Base-by-base conservation (phyloP, 2,329 filamentous ascomycete species). In the Phialemonium atrogriseum region DNA sequence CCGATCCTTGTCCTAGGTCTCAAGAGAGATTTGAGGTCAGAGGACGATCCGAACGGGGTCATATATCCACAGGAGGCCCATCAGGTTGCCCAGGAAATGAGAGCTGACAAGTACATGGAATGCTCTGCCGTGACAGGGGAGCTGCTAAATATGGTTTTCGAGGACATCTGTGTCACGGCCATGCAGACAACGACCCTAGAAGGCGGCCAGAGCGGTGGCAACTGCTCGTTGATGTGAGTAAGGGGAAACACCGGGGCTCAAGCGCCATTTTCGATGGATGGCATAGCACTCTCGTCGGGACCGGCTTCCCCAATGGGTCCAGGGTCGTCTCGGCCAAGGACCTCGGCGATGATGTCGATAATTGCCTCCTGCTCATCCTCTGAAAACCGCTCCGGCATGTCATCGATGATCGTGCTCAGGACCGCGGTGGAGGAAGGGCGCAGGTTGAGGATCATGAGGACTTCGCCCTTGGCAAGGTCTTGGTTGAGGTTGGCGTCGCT, bases 401-500 rank as follows among this genome's bases (percentile, higher is more conserved):
- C 76, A 52, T 84, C 77, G 20, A 84, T 61, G 30, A 80, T 62
- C 11, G 71, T 71, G 46, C 77, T 77, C 42, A 84, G 60, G 27
- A 69, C 66, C 4, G 69, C 67, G 18, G 66, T 59, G 17, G 64
- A 70, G 14, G 64, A 62, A 0, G 79, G 79, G 9, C 78, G 67
- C 25, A 80, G 56, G 49, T 84, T 83, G 43, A 82, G 51, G 28
- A 83, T 70, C 72, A 80, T 80, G 47, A 83, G 59, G 33, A 79
- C 57, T 54, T 83, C 79, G 33, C 74, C 74, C 59, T 83, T 83
- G 55, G 73, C 72, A 34, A 83, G 64, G 27, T 73, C 65, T 51
- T 69, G 80, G 1, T 60, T 61, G 9, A 66, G 64, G 30, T 41
- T 40, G 13, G 41, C 47, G 14, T 40, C 36, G 33, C 36, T 34